Conservation (phyloP, 495 filamentous ascomycete genomes). For the Penicillium cosmopolitanum region DNA sequence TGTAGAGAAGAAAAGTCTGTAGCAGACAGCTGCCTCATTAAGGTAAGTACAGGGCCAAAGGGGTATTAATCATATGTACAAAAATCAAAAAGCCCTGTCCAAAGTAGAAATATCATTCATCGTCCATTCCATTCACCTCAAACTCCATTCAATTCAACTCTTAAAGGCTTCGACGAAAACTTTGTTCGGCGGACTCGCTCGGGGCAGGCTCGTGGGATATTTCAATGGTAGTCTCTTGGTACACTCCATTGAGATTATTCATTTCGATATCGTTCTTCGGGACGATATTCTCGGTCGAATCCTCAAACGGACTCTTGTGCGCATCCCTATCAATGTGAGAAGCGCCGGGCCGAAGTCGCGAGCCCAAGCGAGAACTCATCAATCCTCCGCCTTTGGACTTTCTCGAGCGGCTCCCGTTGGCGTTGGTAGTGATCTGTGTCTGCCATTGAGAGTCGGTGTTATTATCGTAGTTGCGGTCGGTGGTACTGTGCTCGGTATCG, state of each 20-base stretch:
- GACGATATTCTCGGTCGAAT: slow-evolving; percentile 45
- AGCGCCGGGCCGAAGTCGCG: slow-evolving; percentile 28
- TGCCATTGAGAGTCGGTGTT: slow-evolving; percentile 33
- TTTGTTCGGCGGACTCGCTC: slow-evolving; percentile 7
- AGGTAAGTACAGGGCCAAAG: slow-evolving; percentile 3
- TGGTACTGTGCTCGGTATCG: slow-evolving; percentile 40
- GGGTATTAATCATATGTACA: slow-evolving; percentile 14
- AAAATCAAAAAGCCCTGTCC: slow-evolving; percentile 1
- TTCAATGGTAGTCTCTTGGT: slow-evolving; percentile 48
- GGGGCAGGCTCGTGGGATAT: slow-evolving; percentile 41
- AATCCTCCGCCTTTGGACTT: slow-evolving; percentile 23
- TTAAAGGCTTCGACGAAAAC: slow-evolving; percentile 11
- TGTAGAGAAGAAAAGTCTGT: neutral
- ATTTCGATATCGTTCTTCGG: slow-evolving; percentile 39
- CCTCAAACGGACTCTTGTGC: slow-evolving; percentile 32
- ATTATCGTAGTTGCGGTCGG: slow-evolving; percentile 34
- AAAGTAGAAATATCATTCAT: slow-evolving; percentile 8
- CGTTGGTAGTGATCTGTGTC: slow-evolving; percentile 36
- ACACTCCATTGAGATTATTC: slow-evolving; percentile 38
- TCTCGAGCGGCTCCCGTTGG: slow-evolving; percentile 3
- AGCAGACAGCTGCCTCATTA: slow-evolving; percentile 5
- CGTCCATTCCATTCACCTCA: neutral
- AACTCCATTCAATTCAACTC: neutral
- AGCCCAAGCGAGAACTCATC: slow-evolving; percentile 26
- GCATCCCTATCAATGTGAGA: slow-evolving; percentile 27